Percentiles rank a stretch among this genome's conserved stretches.
Evolutionary conservation across 768 basidiomycete genomes (phyloP).

Genomic region (Lenzites betulinus): DNA sequence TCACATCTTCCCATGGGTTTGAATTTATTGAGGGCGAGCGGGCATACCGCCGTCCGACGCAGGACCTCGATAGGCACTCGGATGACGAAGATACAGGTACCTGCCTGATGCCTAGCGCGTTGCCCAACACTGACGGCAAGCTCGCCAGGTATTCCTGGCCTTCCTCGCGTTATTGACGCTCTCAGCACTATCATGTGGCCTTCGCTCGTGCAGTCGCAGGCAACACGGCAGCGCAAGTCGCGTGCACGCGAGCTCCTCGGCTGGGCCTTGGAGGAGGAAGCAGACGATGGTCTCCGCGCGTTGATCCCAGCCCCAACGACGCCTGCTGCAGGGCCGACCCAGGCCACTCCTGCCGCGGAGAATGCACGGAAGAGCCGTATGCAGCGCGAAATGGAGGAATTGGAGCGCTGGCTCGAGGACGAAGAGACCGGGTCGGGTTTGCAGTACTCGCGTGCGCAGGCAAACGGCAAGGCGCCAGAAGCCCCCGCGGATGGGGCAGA

Average conservation of each 20-base stretch:
- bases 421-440: conserved; percentile 38
- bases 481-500: background rate
- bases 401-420: conserved; percentile 64
- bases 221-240: conserved; percentile 31
- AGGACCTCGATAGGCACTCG: conserved; percentile 20
- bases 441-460: conserved; percentile 16
- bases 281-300: conserved; percentile 40
- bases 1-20: conserved; percentile 69
- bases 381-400: conserved; percentile 56
- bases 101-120: background rate
- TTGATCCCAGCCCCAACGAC: conserved; percentile 27
- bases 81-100: conserved; percentile 29
- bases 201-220: conserved; percentile 56
- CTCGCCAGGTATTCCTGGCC: conserved; percentile 37
- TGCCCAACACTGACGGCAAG: background rate
- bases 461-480: background rate
- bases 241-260: conserved; percentile 40
- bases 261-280: conserved; percentile 42
- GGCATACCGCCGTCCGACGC: conserved; percentile 21
- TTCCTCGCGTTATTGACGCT: conserved; percentile 75
- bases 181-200: conserved; percentile 91
- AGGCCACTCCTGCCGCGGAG: conserved; percentile 21
- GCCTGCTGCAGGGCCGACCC: conserved; percentile 14
- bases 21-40: conserved; percentile 69
- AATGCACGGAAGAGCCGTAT: conserved; percentile 35